Conservation (phyloP, 768 basidiomycete genomes). For the Mycena alexandri region DNA sequence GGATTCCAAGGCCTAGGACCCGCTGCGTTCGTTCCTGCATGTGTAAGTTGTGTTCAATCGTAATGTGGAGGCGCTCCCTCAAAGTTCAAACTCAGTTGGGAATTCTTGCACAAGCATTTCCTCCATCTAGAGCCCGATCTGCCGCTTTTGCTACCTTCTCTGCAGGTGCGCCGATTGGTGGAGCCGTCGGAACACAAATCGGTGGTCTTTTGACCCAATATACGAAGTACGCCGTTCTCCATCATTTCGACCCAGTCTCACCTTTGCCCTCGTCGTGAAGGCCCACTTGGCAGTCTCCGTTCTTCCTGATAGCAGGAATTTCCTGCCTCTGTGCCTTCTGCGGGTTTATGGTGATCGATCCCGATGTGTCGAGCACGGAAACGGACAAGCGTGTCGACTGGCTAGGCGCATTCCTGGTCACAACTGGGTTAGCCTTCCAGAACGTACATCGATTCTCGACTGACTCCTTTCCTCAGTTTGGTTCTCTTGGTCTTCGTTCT, state of each 20-base stretch:
- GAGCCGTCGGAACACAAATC: slow-evolving; percentile 65
- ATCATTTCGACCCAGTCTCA: not conserved
- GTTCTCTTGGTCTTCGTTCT: slow-evolving; percentile 79
- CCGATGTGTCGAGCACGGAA: slow-evolving; percentile 53
- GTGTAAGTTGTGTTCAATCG: slow-evolving; percentile 52
- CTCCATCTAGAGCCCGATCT: slow-evolving; percentile 63
- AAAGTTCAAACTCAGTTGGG: slow-evolving; percentile 58
- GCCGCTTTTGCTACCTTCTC: slow-evolving; percentile 78
- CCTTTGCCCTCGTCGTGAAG: slow-evolving; percentile 23
- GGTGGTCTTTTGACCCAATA: slow-evolving; percentile 70
- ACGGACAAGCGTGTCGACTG: slow-evolving; percentile 70
- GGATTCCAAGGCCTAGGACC: slow-evolving; percentile 74
- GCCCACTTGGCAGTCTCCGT: slow-evolving; percentile 63
- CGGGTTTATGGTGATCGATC: slow-evolving; percentile 62
- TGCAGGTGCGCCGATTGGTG: slow-evolving; percentile 80
- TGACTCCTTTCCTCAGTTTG: slow-evolving; percentile 49
- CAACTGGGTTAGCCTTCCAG: slow-evolving; percentile 48
- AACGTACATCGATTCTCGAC: no score
- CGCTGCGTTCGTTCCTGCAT: slow-evolving; percentile 69
- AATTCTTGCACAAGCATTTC: slow-evolving; percentile 75
- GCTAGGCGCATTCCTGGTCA: slow-evolving; percentile 75
- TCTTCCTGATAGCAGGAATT: slow-evolving; percentile 63
- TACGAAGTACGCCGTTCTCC: slow-evolving; percentile 35
- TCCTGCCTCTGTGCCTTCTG: slow-evolving; percentile 54
- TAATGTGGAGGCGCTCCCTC: not conserved